Evolutionary conservation across 73 alveolate species (phyloP), one percentile per base, ranked within the genome.

Genomic region (Stentor coeruleus): DNA sequence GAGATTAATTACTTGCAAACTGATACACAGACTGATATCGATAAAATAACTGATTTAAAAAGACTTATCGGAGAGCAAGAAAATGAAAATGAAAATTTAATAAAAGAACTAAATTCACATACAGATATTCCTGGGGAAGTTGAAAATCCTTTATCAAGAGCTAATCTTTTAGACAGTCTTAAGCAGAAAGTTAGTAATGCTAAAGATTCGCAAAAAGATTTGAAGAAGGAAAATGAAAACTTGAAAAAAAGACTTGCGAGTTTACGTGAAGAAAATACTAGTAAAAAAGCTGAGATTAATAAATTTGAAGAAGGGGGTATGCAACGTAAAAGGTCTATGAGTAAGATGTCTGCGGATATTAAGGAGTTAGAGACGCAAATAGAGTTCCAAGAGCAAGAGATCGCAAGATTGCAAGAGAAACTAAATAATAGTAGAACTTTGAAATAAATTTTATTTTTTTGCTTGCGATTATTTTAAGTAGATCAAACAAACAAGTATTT

Each of bases 401-500:
- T 66, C 33, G 33, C 14, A 20, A 66, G 79, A 40, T 33, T 66
- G 79, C 79, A 66, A 31, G 79, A 20, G 72, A 74, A 74, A 38
- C 74, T 74, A 3, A 11, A 74, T 2, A 37, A 37, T 6, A 74
- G n/a, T 38, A 37, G 6, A 6, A 49, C 66, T 49, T 20, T 20
- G 6, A 49, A 49, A 20, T 49, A 49, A 49, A 20, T 49, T n/a
- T n/a, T n/a, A n/a, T n/a, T n/a, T n/a, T n/a, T n/a, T n/a, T n/a
- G n/a, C n/a, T n/a, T n/a, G n/a, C n/a, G n/a, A n/a, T n/a, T n/a
- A n/a, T n/a, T n/a, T n/a, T n/a, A n/a, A n/a, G n/a, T n/a, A n/a
- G n/a, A n/a, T n/a, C n/a, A n/a, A n/a, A n/a, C n/a, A n/a, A n/a
- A n/a, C n/a, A n/a, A n/a, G n/a, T n/a, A n/a, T n/a, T n/a, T n/a